A percentile compares a stretch with the other conserved stretches of the same genome.
Conservation (phyloP, 192 early-diverging fungal species). For the Mortierella claussenii region DNA sequence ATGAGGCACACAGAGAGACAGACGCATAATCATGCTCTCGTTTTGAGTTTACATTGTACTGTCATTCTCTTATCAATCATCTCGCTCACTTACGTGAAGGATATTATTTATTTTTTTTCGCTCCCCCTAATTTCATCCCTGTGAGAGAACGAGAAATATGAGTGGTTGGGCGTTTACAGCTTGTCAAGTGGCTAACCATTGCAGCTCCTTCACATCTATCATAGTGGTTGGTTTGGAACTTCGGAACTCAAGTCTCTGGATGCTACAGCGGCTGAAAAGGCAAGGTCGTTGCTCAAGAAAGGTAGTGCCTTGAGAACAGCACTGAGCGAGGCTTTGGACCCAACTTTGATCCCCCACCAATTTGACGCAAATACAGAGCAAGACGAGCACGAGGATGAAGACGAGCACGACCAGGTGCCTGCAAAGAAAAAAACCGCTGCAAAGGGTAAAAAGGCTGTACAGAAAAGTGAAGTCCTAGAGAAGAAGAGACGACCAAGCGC, state of each 20-base stretch:
- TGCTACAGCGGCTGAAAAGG: constrained; percentile 33
- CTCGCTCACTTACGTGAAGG: not conserved
- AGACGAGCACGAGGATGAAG: constrained; percentile 7
- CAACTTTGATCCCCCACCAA: constrained; percentile 13
- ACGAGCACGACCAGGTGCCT: constrained; percentile 1
- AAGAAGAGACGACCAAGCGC: constrained; percentile 40
- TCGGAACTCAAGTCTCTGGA: constrained; percentile 51
- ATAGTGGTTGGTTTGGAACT: constrained; percentile 55
- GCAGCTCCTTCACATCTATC: no score
- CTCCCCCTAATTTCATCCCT: not conserved
- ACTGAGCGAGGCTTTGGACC: constrained; percentile 31
- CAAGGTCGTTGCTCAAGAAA: constrained; percentile 27
- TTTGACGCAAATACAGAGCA: not conserved
- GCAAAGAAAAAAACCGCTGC: constrained; percentile 14
- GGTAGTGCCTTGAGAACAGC: constrained; percentile 29
- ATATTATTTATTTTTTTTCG: not conserved
- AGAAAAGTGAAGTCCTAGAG: constrained; percentile 14
- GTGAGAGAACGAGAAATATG: no score
- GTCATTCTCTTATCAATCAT: constrained; percentile 1
- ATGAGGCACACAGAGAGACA: not conserved
- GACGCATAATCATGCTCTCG: constrained; percentile 15
- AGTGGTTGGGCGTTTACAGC: no score
- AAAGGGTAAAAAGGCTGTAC: constrained; percentile 16
- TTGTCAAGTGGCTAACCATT: no score
- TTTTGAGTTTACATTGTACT: not conserved